phyloP scores from a whole-genome alignment of 306 rosid species.

The Dryas alaskensis region DNA sequence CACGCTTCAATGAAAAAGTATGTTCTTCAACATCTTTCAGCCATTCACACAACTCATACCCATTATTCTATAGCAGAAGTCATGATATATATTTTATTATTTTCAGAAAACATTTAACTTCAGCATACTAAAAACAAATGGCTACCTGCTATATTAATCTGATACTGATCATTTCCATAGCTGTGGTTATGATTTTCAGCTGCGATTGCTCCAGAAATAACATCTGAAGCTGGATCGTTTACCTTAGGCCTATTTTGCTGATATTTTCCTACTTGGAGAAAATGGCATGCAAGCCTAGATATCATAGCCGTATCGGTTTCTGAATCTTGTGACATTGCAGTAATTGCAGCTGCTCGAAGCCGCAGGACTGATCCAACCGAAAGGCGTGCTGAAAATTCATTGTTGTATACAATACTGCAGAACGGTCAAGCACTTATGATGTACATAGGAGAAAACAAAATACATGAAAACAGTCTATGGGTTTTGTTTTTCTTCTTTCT shows the following conservation, averaged over 20 bases:
- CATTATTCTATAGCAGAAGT: not conserved
- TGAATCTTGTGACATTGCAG: constrained; percentile 68
- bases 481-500: not conserved
- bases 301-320: constrained; percentile 54
- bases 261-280: constrained; percentile 41
- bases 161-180: constrained; percentile 34
- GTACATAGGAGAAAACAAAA: constrained; percentile 15
- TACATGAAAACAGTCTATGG: constrained; percentile 4
- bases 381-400: constrained; percentile 81
- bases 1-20: constrained; percentile 37
- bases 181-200: constrained; percentile 29
- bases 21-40: not conserved
- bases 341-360: constrained; percentile 85
- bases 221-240: constrained; percentile 37
- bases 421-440: constrained; percentile 23
- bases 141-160: constrained; percentile 44
- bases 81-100: not conserved
- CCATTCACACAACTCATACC: not conserved
- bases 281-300: constrained; percentile 61
- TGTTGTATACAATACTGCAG: constrained; percentile 70
- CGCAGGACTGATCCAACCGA: constrained; percentile 77
- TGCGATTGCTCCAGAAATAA: constrained; percentile 24
- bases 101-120: not conserved
- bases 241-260: constrained; percentile 39
- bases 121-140: not conserved